Evolutionary conservation across 2,329 filamentous ascomycete genomes (phyloP), one percentile per base, ranked within the genome.

Genomic region (Colletotrichum camelliae): DNA sequence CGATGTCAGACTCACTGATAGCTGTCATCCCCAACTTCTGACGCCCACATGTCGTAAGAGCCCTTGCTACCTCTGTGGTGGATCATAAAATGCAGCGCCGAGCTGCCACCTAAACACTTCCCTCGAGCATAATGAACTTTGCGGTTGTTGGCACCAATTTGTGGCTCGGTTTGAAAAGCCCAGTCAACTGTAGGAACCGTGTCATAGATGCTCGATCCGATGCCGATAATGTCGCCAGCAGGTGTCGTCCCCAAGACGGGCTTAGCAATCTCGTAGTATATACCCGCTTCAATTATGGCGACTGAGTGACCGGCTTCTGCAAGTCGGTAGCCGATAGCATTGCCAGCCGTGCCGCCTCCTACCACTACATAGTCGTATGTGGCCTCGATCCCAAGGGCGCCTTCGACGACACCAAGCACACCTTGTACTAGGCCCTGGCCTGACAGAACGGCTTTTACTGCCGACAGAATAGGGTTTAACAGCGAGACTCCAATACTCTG

Each of bases 281-380:
- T 75, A 3, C 85, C 85, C 3, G 84, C 85, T 75, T 87, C 85
- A 33, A 87, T 78, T 2, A 86, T 80, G n/a, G 85, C 84, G 13
- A 87, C 84, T 2, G 77, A 78, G 48, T 76, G 76, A 4, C 27
- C 60, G 5, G 78, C 79, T 29, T 80, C 77, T 8, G 84, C 81
- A 29, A 86, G 79, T 8, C 85, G 80, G 27, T 77, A 78, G 7
- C 81, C 85, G 1, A 86, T 67, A 1, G 81, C 80, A 48, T 83
- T 80, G n/a, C 85, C 85, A 5, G 83, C 84, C 0, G 82, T 86
- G 16, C 85, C 85, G 29, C 85, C 85, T 24, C 86, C 85, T 16
- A 85, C 80, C 4, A 87, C 61, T 21, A 78, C 70, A 35, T 76
- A 78, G 66, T 78, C 77, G 29, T 70, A 78, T 3, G 74, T 74